phyloP scores from a whole-genome alignment of 2,329 filamentous ascomycete species.

The Penicillium sp. region DNA sequence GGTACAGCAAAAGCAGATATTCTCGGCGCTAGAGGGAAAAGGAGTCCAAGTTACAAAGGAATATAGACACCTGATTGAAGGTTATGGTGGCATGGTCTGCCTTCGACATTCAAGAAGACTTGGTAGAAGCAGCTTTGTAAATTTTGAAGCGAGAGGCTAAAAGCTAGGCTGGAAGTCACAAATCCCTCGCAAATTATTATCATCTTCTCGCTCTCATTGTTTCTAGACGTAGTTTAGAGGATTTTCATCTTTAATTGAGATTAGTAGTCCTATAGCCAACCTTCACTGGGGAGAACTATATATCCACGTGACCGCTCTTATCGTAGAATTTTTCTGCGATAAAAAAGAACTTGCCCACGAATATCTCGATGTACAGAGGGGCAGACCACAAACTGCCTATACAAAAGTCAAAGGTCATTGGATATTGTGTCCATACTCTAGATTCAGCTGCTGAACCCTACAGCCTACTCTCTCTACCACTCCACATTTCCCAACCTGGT shows the following conservation, averaged over 20 bases:
- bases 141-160: not conserved
- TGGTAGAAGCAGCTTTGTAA: not conserved
- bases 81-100: not conserved
- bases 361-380: constrained; percentile 9
- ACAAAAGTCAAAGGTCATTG: not conserved
- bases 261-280: not conserved
- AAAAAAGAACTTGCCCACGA: constrained; percentile 2
- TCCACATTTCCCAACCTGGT: not conserved
- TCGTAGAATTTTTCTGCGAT: constrained; percentile 5
- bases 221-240: not conserved
- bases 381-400: not conserved
- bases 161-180: not conserved
- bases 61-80: not conserved
- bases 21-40: no score
- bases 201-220: not conserved
- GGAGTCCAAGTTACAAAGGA: no score
- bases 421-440: not conserved
- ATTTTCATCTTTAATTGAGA: not conserved
- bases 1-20: no score
- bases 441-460: not conserved
- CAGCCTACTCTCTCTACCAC: not conserved
- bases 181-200: not conserved
- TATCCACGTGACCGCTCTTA: not conserved
- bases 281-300: not conserved
- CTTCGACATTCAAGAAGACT: not conserved